Percentiles rank a stretch among this genome's conserved stretches.
These are phyloP conservation scores for Globisporangium cystogenes DNA, from an alignment of 352 stramenopile species.

Conservation along the genomic window DNA sequence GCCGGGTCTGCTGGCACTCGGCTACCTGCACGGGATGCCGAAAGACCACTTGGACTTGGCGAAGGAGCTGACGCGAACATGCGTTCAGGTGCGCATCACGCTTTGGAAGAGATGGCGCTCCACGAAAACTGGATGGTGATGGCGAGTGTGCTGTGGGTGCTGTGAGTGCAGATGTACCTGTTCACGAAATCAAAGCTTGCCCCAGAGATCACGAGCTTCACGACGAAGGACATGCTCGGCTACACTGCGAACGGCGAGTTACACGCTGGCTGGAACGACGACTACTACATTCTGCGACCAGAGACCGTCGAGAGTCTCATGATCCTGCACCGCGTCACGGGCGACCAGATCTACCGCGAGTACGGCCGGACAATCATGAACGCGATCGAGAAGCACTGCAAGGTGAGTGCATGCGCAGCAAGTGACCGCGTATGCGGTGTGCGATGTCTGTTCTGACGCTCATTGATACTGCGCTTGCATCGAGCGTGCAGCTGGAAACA, in stretches of 20 bases:
- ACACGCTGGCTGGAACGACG: conserved; percentile 18
- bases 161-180: conserved; percentile 63
- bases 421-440: background rate
- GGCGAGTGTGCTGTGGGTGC: background rate
- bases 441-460: background rate
- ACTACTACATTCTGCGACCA: conserved; percentile 73
- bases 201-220: conserved; percentile 69
- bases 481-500: conserved; percentile 16
- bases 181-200: conserved; percentile 48
- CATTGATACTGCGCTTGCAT: background rate
- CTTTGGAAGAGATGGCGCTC: background rate
- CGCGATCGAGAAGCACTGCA: conserved; percentile 63
- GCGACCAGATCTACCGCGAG: conserved; percentile 71
- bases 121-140: background rate
- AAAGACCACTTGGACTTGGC: conserved; percentile 56
- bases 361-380: conserved; percentile 79
- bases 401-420: conserved; percentile 20
- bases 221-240: conserved; percentile 13
- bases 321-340: conserved; percentile 84
- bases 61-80: conserved; percentile 66
- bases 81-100: conserved; percentile 33
- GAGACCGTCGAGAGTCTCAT: conserved; percentile 90
- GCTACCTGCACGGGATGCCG: conserved; percentile 45
- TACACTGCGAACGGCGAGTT: conserved; percentile 12
- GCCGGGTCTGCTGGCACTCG: conserved; percentile 76